Percentiles rank a stretch among this genome's conserved stretches.
phyloP scores from a whole-genome alignment of 306 rosid species.

The Ormosia emarginata region DNA sequence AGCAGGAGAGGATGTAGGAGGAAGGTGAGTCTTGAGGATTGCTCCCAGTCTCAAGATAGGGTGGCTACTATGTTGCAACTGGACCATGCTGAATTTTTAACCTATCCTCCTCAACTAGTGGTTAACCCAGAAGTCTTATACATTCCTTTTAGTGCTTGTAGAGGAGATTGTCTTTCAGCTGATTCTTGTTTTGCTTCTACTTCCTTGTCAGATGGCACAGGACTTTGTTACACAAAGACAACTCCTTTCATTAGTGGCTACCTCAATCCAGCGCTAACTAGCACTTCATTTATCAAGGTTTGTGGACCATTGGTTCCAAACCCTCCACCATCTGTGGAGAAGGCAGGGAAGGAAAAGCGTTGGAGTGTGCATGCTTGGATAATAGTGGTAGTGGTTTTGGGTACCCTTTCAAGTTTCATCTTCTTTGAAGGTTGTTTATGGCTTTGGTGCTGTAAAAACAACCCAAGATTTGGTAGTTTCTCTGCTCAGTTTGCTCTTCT shows the following conservation, averaged over 20 bases:
- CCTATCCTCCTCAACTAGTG: slow-evolving; percentile 24
- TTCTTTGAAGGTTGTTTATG: slow-evolving; percentile 50
- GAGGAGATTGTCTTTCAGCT: too few relatives aligned
- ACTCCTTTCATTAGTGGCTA: slow-evolving; percentile 34
- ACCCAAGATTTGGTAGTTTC: slow-evolving; percentile 34
- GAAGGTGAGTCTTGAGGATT: slow-evolving; percentile 27
- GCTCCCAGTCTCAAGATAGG: slow-evolving; percentile 9
- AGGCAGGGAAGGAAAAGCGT: slow-evolving; percentile 10
- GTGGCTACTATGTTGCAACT: slow-evolving; percentile 29
- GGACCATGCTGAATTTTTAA: slow-evolving; percentile 36
- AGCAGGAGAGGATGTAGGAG: slow-evolving; percentile 47
- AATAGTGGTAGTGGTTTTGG: slow-evolving; percentile 33
- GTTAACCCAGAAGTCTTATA: slow-evolving; percentile 20
- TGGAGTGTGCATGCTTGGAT: slow-evolving; percentile 40
- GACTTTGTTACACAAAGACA: too few relatives aligned
- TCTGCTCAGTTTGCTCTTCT: slow-evolving; percentile 58
- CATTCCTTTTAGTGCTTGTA: neutral
- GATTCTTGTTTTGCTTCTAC: too few relatives aligned
- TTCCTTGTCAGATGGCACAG: too few relatives aligned
- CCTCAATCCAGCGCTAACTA: neutral
- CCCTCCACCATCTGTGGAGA: neutral
- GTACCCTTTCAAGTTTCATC: slow-evolving; percentile 35
- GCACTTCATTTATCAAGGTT: slow-evolving; percentile 35
- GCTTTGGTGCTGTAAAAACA: slow-evolving; percentile 58
- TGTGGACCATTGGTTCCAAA: slow-evolving; percentile 38